These are phyloP conservation scores for Paecilomyces formosus DNA, from an alignment of 2,329 filamentous ascomycete genomes.

Conservation along the genomic window DNA sequence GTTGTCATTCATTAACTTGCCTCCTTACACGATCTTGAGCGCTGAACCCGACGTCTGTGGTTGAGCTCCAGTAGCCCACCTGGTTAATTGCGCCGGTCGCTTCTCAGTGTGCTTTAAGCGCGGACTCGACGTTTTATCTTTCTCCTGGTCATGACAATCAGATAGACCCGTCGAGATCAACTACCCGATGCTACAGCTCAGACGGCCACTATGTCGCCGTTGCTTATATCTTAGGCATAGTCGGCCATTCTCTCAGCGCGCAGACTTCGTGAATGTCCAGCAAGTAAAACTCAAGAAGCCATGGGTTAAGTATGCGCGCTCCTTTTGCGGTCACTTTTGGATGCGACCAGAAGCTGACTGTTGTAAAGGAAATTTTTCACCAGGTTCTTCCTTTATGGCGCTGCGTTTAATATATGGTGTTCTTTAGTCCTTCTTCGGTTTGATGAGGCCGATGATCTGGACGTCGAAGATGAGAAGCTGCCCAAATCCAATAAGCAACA, in stretches of 20 bases:
- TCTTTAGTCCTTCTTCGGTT: conserved; percentile 23
- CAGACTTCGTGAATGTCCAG: conserved; percentile 15
- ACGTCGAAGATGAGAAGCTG: conserved; percentile 7
- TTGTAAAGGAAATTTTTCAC: conserved; percentile 19
- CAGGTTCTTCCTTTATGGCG: conserved; percentile 22
- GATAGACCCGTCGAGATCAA: conserved; percentile 7
- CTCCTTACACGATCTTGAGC: neutral
- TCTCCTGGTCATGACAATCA: conserved; percentile 3
- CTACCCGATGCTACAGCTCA: conserved; percentile 27
- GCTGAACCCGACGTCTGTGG: neutral
- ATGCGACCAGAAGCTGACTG: neutral
- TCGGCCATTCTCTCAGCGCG: conserved; percentile 11
- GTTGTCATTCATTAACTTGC: neutral
- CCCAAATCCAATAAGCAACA: conserved; percentile 1
- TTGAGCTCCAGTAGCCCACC: neutral
- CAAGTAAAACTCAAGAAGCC: conserved; percentile 27
- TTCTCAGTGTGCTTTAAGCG: neutral
- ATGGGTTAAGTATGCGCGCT: conserved; percentile 21
- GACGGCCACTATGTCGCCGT: conserved; percentile 18
- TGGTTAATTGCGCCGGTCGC: neutral
- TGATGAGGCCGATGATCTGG: conserved; percentile 17
- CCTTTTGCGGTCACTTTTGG: neutral
- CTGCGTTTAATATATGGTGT: conserved; percentile 25
- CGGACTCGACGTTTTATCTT: neutral
- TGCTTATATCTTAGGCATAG: conserved; percentile 15